Base-by-base conservation (phyloP, 345 rosid species). In the Mangifera indica region DNA sequence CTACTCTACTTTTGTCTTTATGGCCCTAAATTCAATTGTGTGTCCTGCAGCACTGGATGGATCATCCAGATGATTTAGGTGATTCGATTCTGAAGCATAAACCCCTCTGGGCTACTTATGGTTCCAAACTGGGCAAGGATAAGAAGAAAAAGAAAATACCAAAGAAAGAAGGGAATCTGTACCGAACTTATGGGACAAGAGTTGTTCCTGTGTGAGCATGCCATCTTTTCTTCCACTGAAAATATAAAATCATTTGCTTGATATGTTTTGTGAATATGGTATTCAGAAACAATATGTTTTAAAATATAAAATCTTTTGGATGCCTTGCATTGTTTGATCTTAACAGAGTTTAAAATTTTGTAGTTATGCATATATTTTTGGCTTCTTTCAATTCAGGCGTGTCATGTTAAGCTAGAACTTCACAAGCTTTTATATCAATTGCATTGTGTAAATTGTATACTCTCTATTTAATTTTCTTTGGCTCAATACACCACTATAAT, bases 161-260 rank as follows among this genome's bases (percentile, higher is more conserved):
- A 63, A 89, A 80, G 88, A 91, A 88, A 77, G 81, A 74, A 73
- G 99, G 98, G 48, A 87, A 87, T 77, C 74, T 93, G 71, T 81
- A 89, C 72, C 88, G 93, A 63, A 93, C 99, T 56, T 93, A 88
- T 67, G 99, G 99, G 80, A 95, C 99, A 42, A 86, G 98, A 89
- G 98, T 95, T 74, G 86, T 95, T 85, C 99, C 99, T 74, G 94
- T 95, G 99, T 95, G 74, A 91, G 97, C 58, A 73, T 58, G 58
- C 60, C 62, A 45, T 64, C 68, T 70, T 0, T 3, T 42, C 59
- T 70, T 73, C 40, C 42, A 18, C 60, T 63, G 67, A 40, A 42
- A 54, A 46, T 65, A 63, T 13, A 24, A 68, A 22, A 40, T 45
- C 1, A 21, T 21, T 56, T 68, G 42, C 63, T 8, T 24, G 3